Conservation (phyloP, 306 rosid species). For the Corylus americana region DNA sequence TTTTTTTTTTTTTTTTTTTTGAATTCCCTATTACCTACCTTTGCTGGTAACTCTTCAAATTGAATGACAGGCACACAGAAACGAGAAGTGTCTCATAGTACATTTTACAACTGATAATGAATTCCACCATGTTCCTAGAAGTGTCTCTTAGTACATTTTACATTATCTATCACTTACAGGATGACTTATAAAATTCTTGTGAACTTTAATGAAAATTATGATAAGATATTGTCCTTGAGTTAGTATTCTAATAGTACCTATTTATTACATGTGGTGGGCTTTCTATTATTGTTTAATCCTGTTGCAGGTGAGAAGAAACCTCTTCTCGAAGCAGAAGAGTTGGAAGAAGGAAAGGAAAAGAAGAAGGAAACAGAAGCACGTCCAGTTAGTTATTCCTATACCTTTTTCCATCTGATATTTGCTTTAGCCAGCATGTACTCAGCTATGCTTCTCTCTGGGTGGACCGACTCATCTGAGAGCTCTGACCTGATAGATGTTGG, state of each 20-base stretch:
- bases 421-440: conserved; percentile 96
- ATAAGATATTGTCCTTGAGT: background rate
- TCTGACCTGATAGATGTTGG: conserved; percentile 88
- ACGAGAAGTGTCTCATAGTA: background rate
- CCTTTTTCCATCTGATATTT: conserved; percentile 92
- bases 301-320: conserved; percentile 61
- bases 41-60: background rate
- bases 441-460: conserved; percentile 95
- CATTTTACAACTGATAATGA: background rate
- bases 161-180: background rate
- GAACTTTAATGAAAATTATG: no score
- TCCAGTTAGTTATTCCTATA: conserved; percentile 83
- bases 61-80: background rate
- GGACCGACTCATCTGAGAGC: conserved; percentile 78
- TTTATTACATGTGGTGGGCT: background rate
- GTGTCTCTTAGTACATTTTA: background rate
- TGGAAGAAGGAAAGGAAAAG: conserved; percentile 75
- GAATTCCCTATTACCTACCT: background rate
- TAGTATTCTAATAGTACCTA: background rate
- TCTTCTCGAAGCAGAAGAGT: conserved; percentile 61
- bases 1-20: no score
- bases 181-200: no score
- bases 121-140: background rate
- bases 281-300: conserved; percentile 2
- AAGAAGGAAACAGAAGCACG: conserved; percentile 57